Percentiles rank a stretch among this genome's conserved stretches.
Evolutionary conservation across 2,329 filamentous ascomycete genomes (phyloP).

Genomic region (Aquanectria penicillioides): DNA sequence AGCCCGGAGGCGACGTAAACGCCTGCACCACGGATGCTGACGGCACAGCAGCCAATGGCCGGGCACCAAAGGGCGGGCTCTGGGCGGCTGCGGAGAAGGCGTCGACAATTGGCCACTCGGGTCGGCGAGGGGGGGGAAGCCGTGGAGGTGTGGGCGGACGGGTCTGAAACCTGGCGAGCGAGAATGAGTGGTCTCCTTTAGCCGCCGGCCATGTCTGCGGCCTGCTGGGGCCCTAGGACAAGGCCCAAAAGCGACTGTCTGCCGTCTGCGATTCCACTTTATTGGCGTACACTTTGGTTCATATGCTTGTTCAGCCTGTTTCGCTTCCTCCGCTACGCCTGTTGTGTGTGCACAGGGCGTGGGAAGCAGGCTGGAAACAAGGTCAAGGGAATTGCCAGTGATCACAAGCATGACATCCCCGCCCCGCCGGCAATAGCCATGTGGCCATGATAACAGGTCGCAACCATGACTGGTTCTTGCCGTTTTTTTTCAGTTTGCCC

Average conservation of each 20-base stretch:
- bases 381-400: too few relatives aligned
- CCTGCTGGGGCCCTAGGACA: neutral
- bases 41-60: conserved; percentile 1
- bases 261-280: neutral
- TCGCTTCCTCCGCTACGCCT: neutral
- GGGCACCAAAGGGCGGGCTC: neutral
- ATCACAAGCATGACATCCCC: too few relatives aligned
- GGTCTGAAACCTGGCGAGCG: conserved; percentile 7
- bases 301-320: conserved; percentile 4
- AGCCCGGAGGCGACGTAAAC: conserved; percentile 12
- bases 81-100: conserved; percentile 9
- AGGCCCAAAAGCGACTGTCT: too few relatives aligned
- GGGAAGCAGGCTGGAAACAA: neutral
- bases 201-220: conserved; percentile 16
- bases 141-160: neutral
- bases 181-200: conserved; percentile 15
- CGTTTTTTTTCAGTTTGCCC: too few relatives aligned
- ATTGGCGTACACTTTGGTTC: neutral
- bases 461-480: too few relatives aligned
- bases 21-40: conserved; percentile 7
- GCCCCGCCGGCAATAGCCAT: too few relatives aligned
- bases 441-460: too few relatives aligned
- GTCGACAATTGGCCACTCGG: too few relatives aligned
- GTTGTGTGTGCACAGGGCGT: neutral
- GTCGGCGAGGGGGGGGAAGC: neutral